phyloP scores from a whole-genome alignment of 306 rosid genomes.

The Sechiopsis laciniata region DNA sequence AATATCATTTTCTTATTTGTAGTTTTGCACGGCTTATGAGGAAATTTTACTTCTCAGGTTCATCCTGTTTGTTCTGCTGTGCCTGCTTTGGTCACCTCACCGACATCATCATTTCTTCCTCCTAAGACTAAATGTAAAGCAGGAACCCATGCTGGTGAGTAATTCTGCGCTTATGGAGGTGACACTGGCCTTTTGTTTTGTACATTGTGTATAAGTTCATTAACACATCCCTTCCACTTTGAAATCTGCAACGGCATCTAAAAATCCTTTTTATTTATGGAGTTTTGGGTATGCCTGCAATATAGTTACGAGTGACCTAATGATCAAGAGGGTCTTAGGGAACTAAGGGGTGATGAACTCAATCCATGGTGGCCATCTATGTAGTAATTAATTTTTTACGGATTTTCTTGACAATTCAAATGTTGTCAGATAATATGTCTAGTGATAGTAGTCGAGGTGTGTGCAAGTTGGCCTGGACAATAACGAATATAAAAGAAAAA shows the following conservation, averaged over 20 bases:
- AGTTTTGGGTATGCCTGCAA: not conserved
- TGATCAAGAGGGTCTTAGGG: no score
- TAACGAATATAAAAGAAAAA: no score
- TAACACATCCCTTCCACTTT: not conserved
- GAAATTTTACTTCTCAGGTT: constrained; percentile 34
- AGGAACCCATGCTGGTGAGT: constrained; percentile 57
- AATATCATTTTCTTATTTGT: not conserved
- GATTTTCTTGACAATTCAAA: no score
- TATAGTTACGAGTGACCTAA: no score
- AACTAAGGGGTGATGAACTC: no score
- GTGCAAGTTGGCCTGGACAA: no score
- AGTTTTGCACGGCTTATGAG: constrained; percentile 14
- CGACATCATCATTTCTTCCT: constrained; percentile 34
- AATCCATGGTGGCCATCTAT: no score
- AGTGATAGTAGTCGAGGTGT: no score
- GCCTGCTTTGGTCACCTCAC: constrained; percentile 24
- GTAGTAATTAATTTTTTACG: no score
- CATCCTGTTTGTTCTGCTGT: constrained; percentile 31
- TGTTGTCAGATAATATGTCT: no score
- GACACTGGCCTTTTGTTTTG: not conserved
- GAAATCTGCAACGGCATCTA: no score
- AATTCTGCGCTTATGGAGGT: constrained; percentile 19
- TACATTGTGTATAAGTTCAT: not conserved
- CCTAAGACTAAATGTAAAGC: constrained; percentile 29
- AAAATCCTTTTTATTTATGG: not conserved